A percentile compares a stretch with the other conserved stretches of the same genome.
Evolutionary conservation across 805 yeast genomes (phyloP).

Genomic region (Starmerella potacharoeniae): DNA sequence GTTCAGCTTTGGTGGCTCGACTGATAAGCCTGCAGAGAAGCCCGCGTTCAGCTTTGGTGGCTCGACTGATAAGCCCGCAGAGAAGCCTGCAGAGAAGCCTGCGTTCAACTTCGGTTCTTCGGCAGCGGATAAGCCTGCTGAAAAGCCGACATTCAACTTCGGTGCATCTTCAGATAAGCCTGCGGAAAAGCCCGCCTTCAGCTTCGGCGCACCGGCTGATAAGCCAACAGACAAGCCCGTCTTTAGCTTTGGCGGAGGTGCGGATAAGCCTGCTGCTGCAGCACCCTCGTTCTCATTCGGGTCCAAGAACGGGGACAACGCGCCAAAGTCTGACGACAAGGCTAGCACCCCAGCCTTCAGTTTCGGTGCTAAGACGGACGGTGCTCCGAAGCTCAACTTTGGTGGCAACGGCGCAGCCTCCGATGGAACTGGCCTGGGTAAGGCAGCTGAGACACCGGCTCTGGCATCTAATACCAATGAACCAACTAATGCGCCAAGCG

Average conservation of each 20-base stretch:
- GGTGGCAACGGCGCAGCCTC: neutral
- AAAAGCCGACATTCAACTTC: neutral
- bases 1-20: neutral
- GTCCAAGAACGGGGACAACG: neutral
- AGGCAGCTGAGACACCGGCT: neutral
- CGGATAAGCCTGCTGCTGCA: no score
- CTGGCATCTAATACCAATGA: neutral
- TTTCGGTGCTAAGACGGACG: neutral
- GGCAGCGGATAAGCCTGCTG: neutral
- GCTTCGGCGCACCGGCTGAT: constrained; percentile 5
- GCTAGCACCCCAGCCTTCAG: neutral
- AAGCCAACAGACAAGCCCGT: constrained; percentile 6
- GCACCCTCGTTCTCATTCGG: neutral
- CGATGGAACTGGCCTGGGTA: neutral
- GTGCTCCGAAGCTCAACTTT: neutral
- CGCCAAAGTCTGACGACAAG: neutral
- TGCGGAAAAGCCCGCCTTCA: constrained; percentile 10
- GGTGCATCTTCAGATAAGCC: neutral
- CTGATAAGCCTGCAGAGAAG: no score
- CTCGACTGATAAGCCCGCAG: no score
- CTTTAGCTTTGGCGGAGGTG: constrained; percentile 1
- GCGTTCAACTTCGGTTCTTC: no score
- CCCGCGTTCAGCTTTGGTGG: neutral
- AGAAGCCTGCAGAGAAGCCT: neutral
- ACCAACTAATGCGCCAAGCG: neutral